Evolutionary conservation across 2,329 filamentous ascomycete species (phyloP), one percentile per base, ranked within the genome.

Genomic region (Trichoderma pleuroti): DNA sequence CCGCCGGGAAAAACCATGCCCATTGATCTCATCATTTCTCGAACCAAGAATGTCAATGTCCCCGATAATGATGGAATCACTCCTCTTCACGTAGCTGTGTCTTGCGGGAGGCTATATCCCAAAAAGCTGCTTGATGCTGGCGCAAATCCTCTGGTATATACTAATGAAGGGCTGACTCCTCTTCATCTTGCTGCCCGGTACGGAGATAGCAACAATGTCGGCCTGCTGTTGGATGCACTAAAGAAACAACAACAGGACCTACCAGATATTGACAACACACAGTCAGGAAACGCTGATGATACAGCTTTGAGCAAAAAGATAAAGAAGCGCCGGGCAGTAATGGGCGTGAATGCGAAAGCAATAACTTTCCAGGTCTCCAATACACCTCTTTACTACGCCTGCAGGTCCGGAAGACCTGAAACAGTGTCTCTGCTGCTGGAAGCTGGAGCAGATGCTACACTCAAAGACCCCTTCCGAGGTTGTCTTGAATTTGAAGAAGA

Each of bases 121-220:
- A 74, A 73, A 18, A 69, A 72, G n/a, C 74, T 84, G 5, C 74
- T 84, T 6, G 73, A 76, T 12, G 77, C 77, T 28, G 80, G 82
- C 6, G 81, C 81, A 1, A 75, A 83, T 73, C 73, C 78, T 5
- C 70, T 60, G 5, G 74, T 74, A 12, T 32, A 65, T 2, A 82
- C 80, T 1, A n/a, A 76, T 8, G 77, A 81, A 16, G 79, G 79
- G 0, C 74, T 79, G 54, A 82, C 76, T 1, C 72, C 78, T 11
- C 74, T 85, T 6, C 82, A 84, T 62, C 70, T 84, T 36, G 82
- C 81, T 1, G 77, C 80, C 11, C 76, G 77, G 30, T 69, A 72
- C 10, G 70, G 78, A 18, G 72, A 80, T 60, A 71, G 65, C 61
- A 81, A 82, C 64, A 76, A 78, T 10, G 68, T 82, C 3, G 79